A percentile compares a stretch with the other conserved stretches of the same genome.
phyloP scores from a whole-genome alignment of 768 basidiomycete species.

The Podaxis sp. region DNA sequence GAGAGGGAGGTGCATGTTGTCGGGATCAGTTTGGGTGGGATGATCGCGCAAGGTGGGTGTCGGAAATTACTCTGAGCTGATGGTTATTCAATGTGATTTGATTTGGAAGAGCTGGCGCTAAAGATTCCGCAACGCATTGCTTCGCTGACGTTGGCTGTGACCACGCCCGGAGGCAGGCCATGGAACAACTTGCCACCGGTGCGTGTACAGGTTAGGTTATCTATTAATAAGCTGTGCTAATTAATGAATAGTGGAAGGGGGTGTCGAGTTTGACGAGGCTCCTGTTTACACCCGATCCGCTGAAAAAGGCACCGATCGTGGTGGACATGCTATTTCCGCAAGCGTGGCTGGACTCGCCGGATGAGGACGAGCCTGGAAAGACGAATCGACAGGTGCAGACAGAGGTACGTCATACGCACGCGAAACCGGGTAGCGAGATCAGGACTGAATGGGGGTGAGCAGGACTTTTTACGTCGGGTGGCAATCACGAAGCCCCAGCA shows the following conservation, averaged over 20 bases:
- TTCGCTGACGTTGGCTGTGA: conserved; percentile 67
- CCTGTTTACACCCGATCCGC: conserved; percentile 42
- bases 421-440: conserved; percentile 8
- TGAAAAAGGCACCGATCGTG: conserved; percentile 46
- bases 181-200: conserved; percentile 69
- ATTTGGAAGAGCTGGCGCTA: conserved; percentile 56
- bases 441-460: neutral
- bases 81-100: neutral
- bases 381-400: conserved; percentile 64
- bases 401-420: conserved; percentile 35
- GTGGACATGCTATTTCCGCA: conserved; percentile 59
- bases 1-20: conserved; percentile 65
- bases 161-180: conserved; percentile 58
- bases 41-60: conserved; percentile 71
- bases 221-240: neutral
- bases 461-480: conserved; percentile 49
- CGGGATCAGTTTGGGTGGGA: conserved; percentile 76
- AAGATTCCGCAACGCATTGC: conserved; percentile 64
- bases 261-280: conserved; percentile 32
- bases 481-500: conserved; percentile 55
- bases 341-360: conserved; percentile 57
- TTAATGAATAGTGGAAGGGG: conserved; percentile 36
- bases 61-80: neutral
- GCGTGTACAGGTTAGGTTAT: conserved; percentile 18
- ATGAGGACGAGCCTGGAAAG: conserved; percentile 52